phyloP scores from a whole-genome alignment of 1,284 basidiomycete species.

The Sanghuangporus weigelae region DNA sequence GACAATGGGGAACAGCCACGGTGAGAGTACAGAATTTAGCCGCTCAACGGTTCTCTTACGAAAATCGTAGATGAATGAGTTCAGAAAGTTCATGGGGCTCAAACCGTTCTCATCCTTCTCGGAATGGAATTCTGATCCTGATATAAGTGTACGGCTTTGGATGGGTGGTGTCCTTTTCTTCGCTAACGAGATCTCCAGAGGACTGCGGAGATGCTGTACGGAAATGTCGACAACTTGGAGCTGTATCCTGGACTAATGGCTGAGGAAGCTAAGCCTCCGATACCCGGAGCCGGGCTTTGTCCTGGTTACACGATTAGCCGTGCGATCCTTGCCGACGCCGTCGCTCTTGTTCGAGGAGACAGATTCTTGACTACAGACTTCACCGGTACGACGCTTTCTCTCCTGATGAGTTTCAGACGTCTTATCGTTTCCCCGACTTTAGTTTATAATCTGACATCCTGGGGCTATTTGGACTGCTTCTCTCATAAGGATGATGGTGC shows the following conservation, averaged over 20 bases:
- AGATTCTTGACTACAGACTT: constrained; percentile 77
- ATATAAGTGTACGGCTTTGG: constrained; percentile 48
- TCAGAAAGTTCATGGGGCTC: constrained; percentile 51
- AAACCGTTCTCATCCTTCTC: constrained; percentile 55
- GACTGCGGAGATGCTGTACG: constrained; percentile 65
- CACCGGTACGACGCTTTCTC: constrained; percentile 37
- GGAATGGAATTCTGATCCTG: constrained; percentile 74
- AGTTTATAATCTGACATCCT: constrained; percentile 70
- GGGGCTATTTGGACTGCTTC: constrained; percentile 72
- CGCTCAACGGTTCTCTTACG: constrained; percentile 33
- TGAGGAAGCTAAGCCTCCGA: constrained; percentile 65
- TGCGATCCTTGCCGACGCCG: constrained; percentile 80
- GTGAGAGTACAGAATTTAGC: constrained; percentile 31
- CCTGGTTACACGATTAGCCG: constrained; percentile 87
- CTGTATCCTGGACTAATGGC: constrained; percentile 75
- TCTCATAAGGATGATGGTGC: constrained; percentile 61
- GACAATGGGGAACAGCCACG: constrained; percentile 73
- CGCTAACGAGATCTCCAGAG: constrained; percentile 31
- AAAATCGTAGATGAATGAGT: constrained; percentile 63
- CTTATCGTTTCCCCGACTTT: constrained; percentile 8
- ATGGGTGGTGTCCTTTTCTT: not conserved
- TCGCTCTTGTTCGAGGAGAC: constrained; percentile 54
- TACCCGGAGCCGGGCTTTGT: constrained; percentile 75
- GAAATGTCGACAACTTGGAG: constrained; percentile 72
- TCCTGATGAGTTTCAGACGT: not conserved